Base-by-base conservation (phyloP, 2,329 filamentous ascomycete species). In the Fusarium illudens region DNA sequence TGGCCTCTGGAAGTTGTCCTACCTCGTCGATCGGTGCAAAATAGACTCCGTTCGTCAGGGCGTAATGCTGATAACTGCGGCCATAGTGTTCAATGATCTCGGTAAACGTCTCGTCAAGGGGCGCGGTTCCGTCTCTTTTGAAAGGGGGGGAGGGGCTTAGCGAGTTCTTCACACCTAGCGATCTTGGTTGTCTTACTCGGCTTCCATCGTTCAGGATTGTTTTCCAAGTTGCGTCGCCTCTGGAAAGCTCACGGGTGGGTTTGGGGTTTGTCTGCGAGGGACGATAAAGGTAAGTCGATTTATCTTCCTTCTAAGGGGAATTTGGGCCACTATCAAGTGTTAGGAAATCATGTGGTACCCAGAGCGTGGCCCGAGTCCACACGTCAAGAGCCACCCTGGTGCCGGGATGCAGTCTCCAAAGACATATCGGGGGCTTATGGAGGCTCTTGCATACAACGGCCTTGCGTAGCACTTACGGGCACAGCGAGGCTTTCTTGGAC, bases 21-120 rank as follows among this genome's bases (percentile, higher is more conserved):
- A 92, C 91, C 83, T 92, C 90, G 74, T 93, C 91, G 60, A 91
- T 82, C 9, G 91, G 91, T 46, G 83, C 86, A 71, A 91, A 90
- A 75, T 91, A 92, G 65, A 87, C 85, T 33, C 82, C 82, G 69
- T 90, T 87, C 29, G 89, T 84, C 55, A 93, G 77, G 19, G 90
- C 85, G 79, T 90, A 89, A 73, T 84, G 84, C 69, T 93, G 91
- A 75, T 88, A 93, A 48, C 85, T 83, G 74, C 91, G 84, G 63
- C 88, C 88, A 75, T 89, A 82, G 68, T 89, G 81, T 15, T 82
- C 81, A 61, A 90, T 79, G 6, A 86, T 89, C 72, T 90, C 84
- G 68, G 86, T 80, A 73, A 87, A 87, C 44, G 79, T 79, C 57
- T 84, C 83, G 77, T 90, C 88, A 70, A 92, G 79, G 68, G 83